These are phyloP conservation scores for Rhizopogon vulgaris DNA, from an alignment of 768 basidiomycete species.

Conservation along the genomic window DNA sequence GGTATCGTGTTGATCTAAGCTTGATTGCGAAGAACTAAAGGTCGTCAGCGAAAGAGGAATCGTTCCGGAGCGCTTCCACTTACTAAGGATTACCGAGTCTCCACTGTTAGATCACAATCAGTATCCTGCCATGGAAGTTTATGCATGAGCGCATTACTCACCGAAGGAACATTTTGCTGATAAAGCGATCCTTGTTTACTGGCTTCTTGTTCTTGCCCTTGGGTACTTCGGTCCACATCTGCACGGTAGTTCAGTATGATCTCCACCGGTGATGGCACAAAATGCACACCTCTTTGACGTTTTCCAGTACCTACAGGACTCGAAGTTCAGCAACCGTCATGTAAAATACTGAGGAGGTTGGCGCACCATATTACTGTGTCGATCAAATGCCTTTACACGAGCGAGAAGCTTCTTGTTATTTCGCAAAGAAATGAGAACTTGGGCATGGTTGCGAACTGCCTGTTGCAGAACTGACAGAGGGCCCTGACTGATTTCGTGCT, in stretches of 20 bases:
- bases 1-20: slow-evolving; percentile 33
- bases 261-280: neutral
- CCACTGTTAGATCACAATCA: slow-evolving; percentile 46
- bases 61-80: slow-evolving; percentile 27
- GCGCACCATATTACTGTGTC: slow-evolving; percentile 96
- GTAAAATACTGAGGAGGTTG: neutral
- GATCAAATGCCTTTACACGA: slow-evolving; percentile 96
- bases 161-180: slow-evolving; percentile 99
- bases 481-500: slow-evolving; percentile 98
- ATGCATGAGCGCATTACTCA: slow-evolving; percentile 27
- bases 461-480: slow-evolving; percentile 94
- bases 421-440: slow-evolving; percentile 92
- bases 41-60: slow-evolving; percentile 28
- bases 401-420: slow-evolving; percentile 98
- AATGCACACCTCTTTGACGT: slow-evolving; percentile 84
- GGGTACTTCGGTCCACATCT: slow-evolving; percentile 99
- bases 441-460: slow-evolving; percentile 94
- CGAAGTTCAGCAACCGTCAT: slow-evolving; percentile 4
- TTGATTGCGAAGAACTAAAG: slow-evolving; percentile 70
- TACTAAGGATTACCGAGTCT: slow-evolving; percentile 96
- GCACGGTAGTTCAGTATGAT: slow-evolving; percentile 5
- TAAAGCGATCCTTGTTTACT: slow-evolving; percentile 98
- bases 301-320: slow-evolving; percentile 78
- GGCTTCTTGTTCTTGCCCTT: slow-evolving; percentile 99
- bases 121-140: slow-evolving; percentile 7